These are phyloP conservation scores for Kuraishia capsulata DNA, from an alignment of 805 yeast species.

Conservation along the genomic window DNA sequence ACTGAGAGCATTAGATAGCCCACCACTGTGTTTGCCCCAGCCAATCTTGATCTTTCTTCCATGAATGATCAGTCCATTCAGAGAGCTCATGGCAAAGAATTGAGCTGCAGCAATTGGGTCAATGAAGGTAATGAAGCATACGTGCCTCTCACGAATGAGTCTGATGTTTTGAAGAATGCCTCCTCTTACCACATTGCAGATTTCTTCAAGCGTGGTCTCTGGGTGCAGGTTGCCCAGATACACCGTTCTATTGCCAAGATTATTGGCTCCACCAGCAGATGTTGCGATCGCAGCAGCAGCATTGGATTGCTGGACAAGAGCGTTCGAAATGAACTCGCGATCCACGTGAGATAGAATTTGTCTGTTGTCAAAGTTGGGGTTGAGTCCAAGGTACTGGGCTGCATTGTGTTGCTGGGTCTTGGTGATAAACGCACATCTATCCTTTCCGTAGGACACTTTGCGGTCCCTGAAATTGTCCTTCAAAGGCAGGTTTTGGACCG, in stretches of 20 bases:
- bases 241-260: slow-evolving; percentile 88
- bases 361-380: slow-evolving; percentile 75
- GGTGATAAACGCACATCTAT: slow-evolving; percentile 89
- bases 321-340: slow-evolving; percentile 55
- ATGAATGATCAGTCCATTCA: slow-evolving; percentile 82
- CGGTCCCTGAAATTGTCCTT: slow-evolving; percentile 63
- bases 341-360: slow-evolving; percentile 45
- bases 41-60: slow-evolving; percentile 85
- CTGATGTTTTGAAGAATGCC: slow-evolving; percentile 83
- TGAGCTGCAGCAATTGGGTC: slow-evolving; percentile 98
- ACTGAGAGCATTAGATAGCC: slow-evolving; percentile 76
- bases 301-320: slow-evolving; percentile 85
- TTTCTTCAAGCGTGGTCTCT: slow-evolving; percentile 82
- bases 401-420: slow-evolving; percentile 96
- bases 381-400: slow-evolving; percentile 85
- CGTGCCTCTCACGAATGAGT: slow-evolving; percentile 75
- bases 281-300: slow-evolving; percentile 98
- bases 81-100: slow-evolving; percentile 87
- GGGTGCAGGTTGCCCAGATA: slow-evolving; percentile 87
- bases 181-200: slow-evolving; percentile 93
- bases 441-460: slow-evolving; percentile 87
- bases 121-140: slow-evolving; percentile 89
- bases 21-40: slow-evolving; percentile 97
- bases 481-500: slow-evolving; percentile 66
- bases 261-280: slow-evolving; percentile 86